Evolutionary conservation across 352 stramenopile species (phyloP).

Genomic region (Globisporangium acanthophoron): DNA sequence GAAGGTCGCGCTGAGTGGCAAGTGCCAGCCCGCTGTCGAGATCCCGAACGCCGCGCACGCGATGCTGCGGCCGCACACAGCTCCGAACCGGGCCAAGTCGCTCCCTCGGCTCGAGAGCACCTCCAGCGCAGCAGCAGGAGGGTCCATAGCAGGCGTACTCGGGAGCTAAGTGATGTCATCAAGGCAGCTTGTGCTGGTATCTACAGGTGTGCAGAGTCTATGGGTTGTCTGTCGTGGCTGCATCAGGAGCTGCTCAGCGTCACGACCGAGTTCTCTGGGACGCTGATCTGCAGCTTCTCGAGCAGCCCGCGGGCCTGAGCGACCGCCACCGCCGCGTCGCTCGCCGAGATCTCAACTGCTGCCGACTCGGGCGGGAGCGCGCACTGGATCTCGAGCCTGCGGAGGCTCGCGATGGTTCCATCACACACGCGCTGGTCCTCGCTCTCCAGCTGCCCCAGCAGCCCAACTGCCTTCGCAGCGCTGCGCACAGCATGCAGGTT

Average conservation of each 20-base stretch:
- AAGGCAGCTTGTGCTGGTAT: not conserved
- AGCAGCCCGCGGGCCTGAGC: not conserved
- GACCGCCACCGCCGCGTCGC: not conserved
- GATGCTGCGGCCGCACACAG: constrained; percentile 35
- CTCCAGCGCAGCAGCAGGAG: not conserved
- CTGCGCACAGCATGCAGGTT: not conserved
- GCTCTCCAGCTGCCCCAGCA: not conserved
- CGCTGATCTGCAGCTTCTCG: constrained; percentile 3
- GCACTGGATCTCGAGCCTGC: constrained; percentile 7
- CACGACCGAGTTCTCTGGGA: not conserved
- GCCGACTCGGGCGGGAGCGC: constrained; percentile 5
- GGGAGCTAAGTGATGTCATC: not conserved
- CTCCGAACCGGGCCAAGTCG: constrained; percentile 43
- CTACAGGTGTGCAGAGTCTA: not conserved
- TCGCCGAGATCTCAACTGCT: not conserved
- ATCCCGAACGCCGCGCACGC: constrained; percentile 11
- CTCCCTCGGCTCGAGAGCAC: constrained; percentile 30
- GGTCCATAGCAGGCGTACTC: not conserved
- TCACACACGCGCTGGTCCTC: constrained; percentile 1
- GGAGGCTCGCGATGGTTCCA: not conserved
- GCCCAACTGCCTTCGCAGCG: constrained; percentile 5
- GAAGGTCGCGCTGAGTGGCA: constrained; percentile 34
- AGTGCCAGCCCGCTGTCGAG: constrained; percentile 19
- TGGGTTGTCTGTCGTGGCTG: not conserved
- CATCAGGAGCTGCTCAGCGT: not conserved